Base-by-base conservation (phyloP, 192 early-diverging fungal genomes). In the Coemansia pectinata region DNA sequence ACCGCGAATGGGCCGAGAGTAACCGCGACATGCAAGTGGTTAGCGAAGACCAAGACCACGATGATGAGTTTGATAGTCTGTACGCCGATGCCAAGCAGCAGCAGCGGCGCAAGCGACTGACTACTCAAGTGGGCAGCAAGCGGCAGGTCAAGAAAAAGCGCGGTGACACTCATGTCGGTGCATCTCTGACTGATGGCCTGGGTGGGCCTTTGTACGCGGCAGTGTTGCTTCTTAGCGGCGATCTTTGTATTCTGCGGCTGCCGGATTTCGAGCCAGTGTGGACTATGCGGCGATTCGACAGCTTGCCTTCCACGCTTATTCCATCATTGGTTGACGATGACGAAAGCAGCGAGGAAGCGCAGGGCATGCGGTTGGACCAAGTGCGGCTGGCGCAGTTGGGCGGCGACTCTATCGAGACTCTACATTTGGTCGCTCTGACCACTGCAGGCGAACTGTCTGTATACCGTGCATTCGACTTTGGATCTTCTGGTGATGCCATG, bases 391-490 rank as follows among this genome's bases (percentile, higher is more conserved):
- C 71, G 45, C 75, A 74, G 72, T 61, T 77, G 1, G 78, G 76
- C 48, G 79, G 75, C n/a, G 68, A 69, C 63, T 38, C 45, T 21
- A 66, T 74, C 15, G 29, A 50, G 21, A 69, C 71, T 7, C 23
- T 65, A 33, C 71, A 77, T 40, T 48, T 85, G n/a, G 55, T 79
- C 10, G 66, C 40, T 7, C 41, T 79, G 31, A 74, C 77, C 5
- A 66, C 71, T 0, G 67, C 74, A 8, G 77, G 75, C 38, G 78
- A 80, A 36, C 42, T 85, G 4, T 74, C 72, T 25, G 72, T 85
- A 12, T 85, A 85, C 34, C 71, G 73, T 4, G 83, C 83, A 29
- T 79, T 85, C 19, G 62, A 65, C 19, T 67, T 74, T 61, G 73
- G 70, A 33, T 44, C 52, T 27, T 4, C 47, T 3, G 23, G 57